Evolutionary conservation across 352 stramenopile species (phyloP).

Genomic region (Globisporangium apiculatum): DNA sequence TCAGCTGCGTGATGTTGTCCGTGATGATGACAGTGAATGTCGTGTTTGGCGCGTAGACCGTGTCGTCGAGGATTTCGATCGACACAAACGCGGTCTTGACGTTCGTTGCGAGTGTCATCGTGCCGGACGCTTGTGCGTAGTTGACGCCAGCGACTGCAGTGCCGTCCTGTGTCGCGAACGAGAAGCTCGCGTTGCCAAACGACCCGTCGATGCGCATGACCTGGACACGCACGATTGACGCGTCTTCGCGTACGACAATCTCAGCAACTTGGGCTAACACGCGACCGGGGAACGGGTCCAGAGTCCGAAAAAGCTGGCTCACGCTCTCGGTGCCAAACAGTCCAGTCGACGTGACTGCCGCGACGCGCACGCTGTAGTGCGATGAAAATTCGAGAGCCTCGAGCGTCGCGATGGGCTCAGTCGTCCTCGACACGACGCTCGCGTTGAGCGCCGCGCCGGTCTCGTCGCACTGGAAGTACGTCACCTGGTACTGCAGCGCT

Average conservation of each 20-base stretch:
- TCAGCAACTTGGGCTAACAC: constrained; percentile 17
- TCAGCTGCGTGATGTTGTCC: constrained; percentile 15
- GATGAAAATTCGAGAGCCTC: constrained; percentile 23
- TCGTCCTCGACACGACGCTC: constrained; percentile 1
- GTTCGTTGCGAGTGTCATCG: constrained; percentile 18
- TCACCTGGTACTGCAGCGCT: constrained; percentile 34
- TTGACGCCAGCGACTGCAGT: constrained; percentile 26
- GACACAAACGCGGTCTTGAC: constrained; percentile 21
- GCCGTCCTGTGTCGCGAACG: constrained; percentile 27
- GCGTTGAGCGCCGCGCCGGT: constrained; percentile 9
- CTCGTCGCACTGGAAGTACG: constrained; percentile 25
- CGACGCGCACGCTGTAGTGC: constrained; percentile 26
- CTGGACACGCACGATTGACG: constrained; percentile 16
- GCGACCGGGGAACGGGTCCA: constrained; percentile 24
- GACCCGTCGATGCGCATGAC: constrained; percentile 45
- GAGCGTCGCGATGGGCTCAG: constrained; percentile 14
- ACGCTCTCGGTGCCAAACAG: constrained; percentile 20
- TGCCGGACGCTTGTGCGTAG: constrained; percentile 15
- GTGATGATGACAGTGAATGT: constrained; percentile 31
- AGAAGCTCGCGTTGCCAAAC: constrained; percentile 29
- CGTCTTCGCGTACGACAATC: constrained; percentile 26
- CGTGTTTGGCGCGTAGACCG: constrained; percentile 30
- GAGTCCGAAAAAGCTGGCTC: constrained; percentile 20
- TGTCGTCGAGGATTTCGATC: constrained; percentile 39
- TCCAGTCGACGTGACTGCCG: constrained; percentile 25